Conservation (phyloP, 345 rosid species). For the Camelina laxa region DNA sequence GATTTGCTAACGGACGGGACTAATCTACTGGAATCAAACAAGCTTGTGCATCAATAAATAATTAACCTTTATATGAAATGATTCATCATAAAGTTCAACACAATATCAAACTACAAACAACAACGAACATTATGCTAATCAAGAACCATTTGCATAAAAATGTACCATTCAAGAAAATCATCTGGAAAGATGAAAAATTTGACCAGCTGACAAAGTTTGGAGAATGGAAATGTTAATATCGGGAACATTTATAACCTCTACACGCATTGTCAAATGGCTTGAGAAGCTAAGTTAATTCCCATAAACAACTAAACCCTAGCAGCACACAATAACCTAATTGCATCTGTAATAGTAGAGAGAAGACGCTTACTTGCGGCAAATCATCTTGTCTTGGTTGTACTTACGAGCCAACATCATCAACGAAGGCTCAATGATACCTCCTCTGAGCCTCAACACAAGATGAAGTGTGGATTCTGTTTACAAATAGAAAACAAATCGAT, state of each 20-base stretch:
- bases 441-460: slow-evolving; percentile 82
- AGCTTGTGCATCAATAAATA: background rate
- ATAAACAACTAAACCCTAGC: background rate
- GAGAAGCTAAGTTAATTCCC: slow-evolving; percentile 59
- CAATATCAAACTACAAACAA: background rate
- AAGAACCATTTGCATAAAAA: background rate
- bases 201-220: slow-evolving; percentile 56
- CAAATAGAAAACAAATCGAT: background rate
- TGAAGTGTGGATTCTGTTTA: slow-evolving; percentile 77
- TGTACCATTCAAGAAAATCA: slow-evolving; percentile 73
- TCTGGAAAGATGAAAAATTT: slow-evolving; percentile 46
- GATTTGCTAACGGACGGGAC: no score
- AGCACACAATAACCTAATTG: background rate
- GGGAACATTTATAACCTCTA: slow-evolving; percentile 55
- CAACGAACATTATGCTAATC: background rate
- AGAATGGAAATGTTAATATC: slow-evolving; percentile 44
- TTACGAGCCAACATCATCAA: slow-evolving; percentile 92
- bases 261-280: slow-evolving; percentile 39
- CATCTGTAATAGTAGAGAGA: background rate
- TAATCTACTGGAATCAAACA: background rate
- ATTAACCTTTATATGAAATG: no score
- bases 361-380: slow-evolving; percentile 82
- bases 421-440: slow-evolving; percentile 92
- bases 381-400: slow-evolving; percentile 87
- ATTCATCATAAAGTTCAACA: no score